These are phyloP conservation scores for Lactuca sativa DNA, from an alignment of 129 eudicot genomes.

Conservation along the genomic window DNA sequence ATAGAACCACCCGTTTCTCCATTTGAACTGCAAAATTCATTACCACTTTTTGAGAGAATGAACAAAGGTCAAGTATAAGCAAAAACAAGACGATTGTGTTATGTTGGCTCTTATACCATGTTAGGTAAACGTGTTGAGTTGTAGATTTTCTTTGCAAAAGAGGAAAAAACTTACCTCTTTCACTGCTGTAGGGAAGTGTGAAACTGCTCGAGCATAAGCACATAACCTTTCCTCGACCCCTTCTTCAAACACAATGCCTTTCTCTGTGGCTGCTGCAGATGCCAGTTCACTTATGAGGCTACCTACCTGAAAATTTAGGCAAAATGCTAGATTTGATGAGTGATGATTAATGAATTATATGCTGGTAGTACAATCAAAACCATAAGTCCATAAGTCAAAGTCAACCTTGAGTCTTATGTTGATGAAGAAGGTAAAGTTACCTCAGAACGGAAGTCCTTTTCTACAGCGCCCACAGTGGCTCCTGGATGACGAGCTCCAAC, in stretches of 20 bases:
- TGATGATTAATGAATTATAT: neutral
- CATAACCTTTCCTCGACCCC: slow-evolving; percentile 74
- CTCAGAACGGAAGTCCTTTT: slow-evolving; percentile 81
- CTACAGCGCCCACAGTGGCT: slow-evolving; percentile 80
- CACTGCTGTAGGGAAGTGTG: slow-evolving; percentile 93
- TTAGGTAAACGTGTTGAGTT: too few relatives aligned
- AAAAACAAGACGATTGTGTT: too few relatives aligned
- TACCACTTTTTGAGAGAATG: neutral
- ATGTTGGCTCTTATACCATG: too few relatives aligned
- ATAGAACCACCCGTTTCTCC: slow-evolving; percentile 99
- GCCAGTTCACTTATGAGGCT: slow-evolving; percentile 82
- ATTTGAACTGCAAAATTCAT: slow-evolving; percentile 69
- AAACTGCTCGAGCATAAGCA: slow-evolving; percentile 92
- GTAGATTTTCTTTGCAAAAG: too few relatives aligned
- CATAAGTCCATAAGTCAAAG: too few relatives aligned
- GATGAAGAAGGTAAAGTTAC: slow-evolving; percentile 28
- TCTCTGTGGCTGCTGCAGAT: slow-evolving; percentile 83
- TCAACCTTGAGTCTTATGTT: too few relatives aligned
- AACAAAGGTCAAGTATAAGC: too few relatives aligned
- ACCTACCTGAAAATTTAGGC: slow-evolving; percentile 48
- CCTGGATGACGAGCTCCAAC: slow-evolving; percentile 98
- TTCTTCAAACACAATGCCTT: slow-evolving; percentile 60
- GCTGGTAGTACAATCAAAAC: too few relatives aligned
- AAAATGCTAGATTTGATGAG: too few relatives aligned
- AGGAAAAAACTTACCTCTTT: too few relatives aligned